Evolutionary conservation across 2,329 filamentous ascomycete species (phyloP), one percentile per base, ranked within the genome.

Genomic region (Daldinia sp.): DNA sequence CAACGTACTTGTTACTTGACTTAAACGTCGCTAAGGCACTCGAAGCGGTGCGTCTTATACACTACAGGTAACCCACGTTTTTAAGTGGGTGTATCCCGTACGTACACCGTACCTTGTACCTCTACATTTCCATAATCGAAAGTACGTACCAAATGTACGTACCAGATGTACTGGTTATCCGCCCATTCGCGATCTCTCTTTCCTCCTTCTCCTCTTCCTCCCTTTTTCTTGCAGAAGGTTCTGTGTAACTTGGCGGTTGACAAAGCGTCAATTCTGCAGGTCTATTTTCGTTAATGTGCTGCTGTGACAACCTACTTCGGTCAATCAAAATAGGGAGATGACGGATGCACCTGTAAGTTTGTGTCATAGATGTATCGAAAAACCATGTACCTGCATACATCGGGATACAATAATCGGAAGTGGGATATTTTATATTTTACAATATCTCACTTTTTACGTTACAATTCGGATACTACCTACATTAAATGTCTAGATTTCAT

Each of bases 211-310:
- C 65, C 32, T 17, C 47, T 27, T 61, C 49, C 58, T 65, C 62
- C 65, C 59, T 65, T 66, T 63, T 53, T 61, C 65, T 47, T 68
- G 65, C 65, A 68, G 65, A 66, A 35, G 52, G 32, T 51, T 51
- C 30, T 27, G 30, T 30, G 37, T 23, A 29, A 56, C 34, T 43
- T 35, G 39, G 15, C 39, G 27, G 32, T 39, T 43, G 53, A 66
- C 64, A 64, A 57, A 62, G 58, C 53, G 34, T 39, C 41, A 25
- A 39, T 8, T 51, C 51, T 65, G 62, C 59, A 65, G 49, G 45
- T 55, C 56, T 45, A 47, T 66, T 59, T 66, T 68, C 34, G 59
- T 53, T 15, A 34, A 64, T 63, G 43, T 21, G 53, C 59, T 63
- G 62, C 53, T 61, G 65, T 67, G 62, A 29, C 52, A 65, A 35